A percentile compares a stretch with the other conserved stretches of the same genome.
Evolutionary conservation across 108 stramenopile species (phyloP).

Genomic region (Skeletonema grethae): DNA sequence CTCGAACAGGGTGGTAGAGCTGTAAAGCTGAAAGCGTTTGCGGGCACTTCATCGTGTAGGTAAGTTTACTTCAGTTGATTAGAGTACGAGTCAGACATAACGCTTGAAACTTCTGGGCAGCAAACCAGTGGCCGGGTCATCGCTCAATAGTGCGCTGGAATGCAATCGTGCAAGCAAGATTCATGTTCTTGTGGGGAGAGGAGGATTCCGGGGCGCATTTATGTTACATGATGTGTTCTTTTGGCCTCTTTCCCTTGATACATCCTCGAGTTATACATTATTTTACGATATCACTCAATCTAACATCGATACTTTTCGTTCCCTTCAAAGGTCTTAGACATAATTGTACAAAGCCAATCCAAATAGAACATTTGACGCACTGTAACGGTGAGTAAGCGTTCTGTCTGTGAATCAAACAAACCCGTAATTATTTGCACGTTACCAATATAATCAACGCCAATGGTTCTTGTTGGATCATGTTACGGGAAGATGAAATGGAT

Average conservation of each 20-base stretch:
- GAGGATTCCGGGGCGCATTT: slow-evolving; percentile 7
- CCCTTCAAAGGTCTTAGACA: background rate
- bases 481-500: slow-evolving; percentile 36
- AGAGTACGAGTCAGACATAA: background rate
- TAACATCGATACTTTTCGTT: background rate
- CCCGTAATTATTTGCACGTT: slow-evolving; percentile 50
- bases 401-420: background rate
- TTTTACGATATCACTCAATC: background rate
- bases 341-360: too few species aligned
- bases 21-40: too few species aligned
- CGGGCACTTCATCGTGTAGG: too few species aligned
- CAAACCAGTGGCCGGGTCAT: slow-evolving; percentile 55
- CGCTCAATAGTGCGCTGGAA: slow-evolving; percentile 54
- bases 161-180: slow-evolving; percentile 51
- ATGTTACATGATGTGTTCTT: slow-evolving; percentile 5
- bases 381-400: background rate
- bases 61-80: slow-evolving; percentile 2
- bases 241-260: slow-evolving; percentile 29
- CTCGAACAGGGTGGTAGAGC: background rate
- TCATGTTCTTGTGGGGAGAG: slow-evolving; percentile 26
- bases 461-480: slow-evolving; percentile 44
- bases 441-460: slow-evolving; percentile 26
- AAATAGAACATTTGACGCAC: background rate
- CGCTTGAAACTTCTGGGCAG: slow-evolving; percentile 53
- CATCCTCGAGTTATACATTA: background rate